Conservation (phyloP, 768 basidiomycete genomes). For the Trametes cinnabarina region DNA sequence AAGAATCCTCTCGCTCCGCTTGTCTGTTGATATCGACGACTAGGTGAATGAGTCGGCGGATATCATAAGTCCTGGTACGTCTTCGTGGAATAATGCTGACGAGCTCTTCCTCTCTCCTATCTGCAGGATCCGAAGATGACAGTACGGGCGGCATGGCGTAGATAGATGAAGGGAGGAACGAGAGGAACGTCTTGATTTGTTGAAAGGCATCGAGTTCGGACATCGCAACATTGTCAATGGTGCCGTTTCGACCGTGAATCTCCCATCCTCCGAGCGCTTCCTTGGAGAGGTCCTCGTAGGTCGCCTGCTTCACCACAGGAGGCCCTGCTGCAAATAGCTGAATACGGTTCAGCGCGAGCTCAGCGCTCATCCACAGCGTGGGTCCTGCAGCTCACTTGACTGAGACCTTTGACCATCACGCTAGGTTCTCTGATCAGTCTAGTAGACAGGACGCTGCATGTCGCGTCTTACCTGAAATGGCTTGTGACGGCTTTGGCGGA, state of each 20-base stretch:
- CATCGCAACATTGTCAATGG: conserved; percentile 17
- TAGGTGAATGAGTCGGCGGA: conserved; percentile 8
- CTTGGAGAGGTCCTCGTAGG: conserved; percentile 20
- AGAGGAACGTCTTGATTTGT: conserved; percentile 17
- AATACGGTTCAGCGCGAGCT: too few species aligned
- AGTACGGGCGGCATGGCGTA: conserved; percentile 4
- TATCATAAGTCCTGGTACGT: conserved; percentile 14
- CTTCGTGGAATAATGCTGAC: conserved; percentile 19
- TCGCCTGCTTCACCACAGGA: conserved; percentile 21
- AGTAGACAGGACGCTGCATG: too few species aligned
- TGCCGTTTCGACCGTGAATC: conserved; percentile 16
- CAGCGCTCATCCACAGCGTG: too few species aligned
- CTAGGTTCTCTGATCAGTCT: background rate
- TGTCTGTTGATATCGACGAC: conserved; percentile 11
- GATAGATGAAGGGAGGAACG: conserved; percentile 16
- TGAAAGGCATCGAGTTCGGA: conserved; percentile 18
- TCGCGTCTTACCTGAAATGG: conserved; percentile 15
- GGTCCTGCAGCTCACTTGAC: conserved; percentile 6
- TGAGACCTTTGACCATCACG: conserved; percentile 18
- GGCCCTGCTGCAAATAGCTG: conserved; percentile 20
- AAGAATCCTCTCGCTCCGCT: background rate
- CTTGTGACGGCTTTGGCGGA: conserved; percentile 19
- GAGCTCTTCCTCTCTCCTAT: conserved; percentile 15
- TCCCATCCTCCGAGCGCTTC: conserved; percentile 20
- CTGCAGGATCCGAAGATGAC: background rate